Evolutionary conservation across 371 early-diverging fungal genomes (phyloP), one percentile per base, ranked within the genome.

Genomic region (Neoconidiobolus thromboides): DNA sequence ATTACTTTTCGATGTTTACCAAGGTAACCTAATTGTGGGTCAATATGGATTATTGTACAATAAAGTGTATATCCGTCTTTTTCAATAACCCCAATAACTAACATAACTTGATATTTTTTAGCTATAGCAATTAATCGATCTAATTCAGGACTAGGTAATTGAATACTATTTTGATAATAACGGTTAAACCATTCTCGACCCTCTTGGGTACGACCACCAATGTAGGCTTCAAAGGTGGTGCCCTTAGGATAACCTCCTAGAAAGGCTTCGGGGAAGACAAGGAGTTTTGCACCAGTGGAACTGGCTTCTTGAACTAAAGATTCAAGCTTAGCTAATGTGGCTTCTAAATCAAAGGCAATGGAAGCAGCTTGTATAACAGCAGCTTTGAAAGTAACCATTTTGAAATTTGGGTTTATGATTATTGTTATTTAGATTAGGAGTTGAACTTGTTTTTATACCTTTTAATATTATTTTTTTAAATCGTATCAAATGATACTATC

Each of bases 1-100:
- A 66, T 66, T n/a, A 66, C 48, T 49, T 66, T 66, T 40, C 66
- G 57, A 55, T 63, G 66, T 12, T 66, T 66, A 15, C 58, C 63
- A 3, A 66, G 48, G 37, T 51, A 60, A 3, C 66, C 66, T 9
- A 51, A 36, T 5, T 44, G 43, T 15, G 66, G 63, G 36, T 63
- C 60, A 2, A 66, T 46, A 44, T 55, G 53, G 10, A 66, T 43
- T 0, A 59, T 62, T 0, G 66, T 61, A 44, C 66, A 66, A 36
- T 61, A 66, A 48, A 66, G 38, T 3, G 63, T 63, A 42, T 62
- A 61, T 6, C 57, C 47, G 10, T 46, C 36, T 14, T 55, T 44
- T 53, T 65, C 65, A 48, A 63, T 66, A n/a, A 63, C 61, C 46
- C 66, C 66, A 39, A 66, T 55, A 3, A 66, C 66, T 42, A 66